Evolutionary conservation across 1,284 basidiomycete genomes (phyloP).

Genomic region (Pterula multifida): DNA sequence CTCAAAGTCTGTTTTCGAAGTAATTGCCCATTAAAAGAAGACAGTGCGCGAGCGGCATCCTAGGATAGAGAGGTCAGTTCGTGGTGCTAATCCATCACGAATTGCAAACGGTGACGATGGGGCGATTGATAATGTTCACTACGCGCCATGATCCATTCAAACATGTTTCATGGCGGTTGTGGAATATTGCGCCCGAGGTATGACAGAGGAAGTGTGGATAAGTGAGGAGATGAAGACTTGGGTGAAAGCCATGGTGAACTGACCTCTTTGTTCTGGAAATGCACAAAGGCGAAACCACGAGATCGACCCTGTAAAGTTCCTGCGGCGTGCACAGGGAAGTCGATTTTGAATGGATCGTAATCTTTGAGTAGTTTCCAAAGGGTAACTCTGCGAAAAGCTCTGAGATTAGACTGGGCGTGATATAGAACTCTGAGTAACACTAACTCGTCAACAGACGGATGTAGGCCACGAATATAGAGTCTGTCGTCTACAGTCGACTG

Average conservation of each 20-base stretch:
- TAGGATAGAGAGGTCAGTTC: background rate
- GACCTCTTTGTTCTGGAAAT: slow-evolving; percentile 1
- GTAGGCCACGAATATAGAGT: background rate
- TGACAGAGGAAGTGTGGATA: no score
- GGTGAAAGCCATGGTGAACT: background rate
- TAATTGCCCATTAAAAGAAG: background rate
- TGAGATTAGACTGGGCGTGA: background rate
- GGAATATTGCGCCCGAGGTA: no score
- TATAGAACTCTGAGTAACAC: background rate
- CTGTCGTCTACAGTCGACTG: background rate
- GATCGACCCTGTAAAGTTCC: background rate
- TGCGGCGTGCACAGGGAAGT: background rate
- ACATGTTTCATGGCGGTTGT: background rate
- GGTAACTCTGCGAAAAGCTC: background rate
- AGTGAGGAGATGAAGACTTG: no score
- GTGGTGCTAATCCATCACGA: background rate
- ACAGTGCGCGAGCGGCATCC: background rate
- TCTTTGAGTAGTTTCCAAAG: background rate
- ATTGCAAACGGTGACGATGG: background rate
- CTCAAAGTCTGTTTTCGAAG: background rate
- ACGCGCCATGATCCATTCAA: background rate
- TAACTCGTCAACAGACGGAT: background rate
- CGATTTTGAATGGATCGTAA: background rate
- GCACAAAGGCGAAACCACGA: background rate
- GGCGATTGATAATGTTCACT: background rate